phyloP scores from a whole-genome alignment of 345 rosid genomes.

The Brassica juncea region DNA sequence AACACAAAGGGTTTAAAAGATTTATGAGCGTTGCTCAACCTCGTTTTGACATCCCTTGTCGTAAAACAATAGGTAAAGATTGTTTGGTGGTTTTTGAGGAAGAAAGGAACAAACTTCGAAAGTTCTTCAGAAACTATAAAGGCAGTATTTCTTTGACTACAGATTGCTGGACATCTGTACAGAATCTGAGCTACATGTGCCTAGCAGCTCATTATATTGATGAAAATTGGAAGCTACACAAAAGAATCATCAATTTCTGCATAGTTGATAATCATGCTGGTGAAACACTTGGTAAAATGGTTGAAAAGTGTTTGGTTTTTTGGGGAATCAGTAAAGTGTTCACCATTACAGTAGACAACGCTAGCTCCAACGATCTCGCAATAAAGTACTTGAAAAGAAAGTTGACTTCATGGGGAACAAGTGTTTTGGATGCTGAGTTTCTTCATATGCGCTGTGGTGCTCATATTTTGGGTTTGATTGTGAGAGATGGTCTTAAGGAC shows the following conservation, averaged over 20 bases:
- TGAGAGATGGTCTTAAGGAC: not conserved
- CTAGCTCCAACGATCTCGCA: not conserved
- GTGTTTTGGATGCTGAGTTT: not conserved
- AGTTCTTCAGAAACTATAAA: not conserved
- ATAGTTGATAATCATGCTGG: not conserved
- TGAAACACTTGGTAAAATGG: not conserved
- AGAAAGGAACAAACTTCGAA: not conserved
- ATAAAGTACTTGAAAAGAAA: not conserved
- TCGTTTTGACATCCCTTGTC: not conserved
- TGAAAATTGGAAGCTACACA: not conserved
- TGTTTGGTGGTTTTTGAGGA: not conserved
- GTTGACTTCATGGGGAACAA: not conserved
- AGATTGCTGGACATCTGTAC: not conserved
- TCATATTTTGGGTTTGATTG: not conserved
- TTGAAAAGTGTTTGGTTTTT: not conserved
- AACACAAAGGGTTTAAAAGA: not conserved
- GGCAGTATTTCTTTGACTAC: not conserved
- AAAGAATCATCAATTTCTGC: not conserved
- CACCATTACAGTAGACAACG: not conserved
- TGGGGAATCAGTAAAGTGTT: not conserved
- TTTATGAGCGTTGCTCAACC: not conserved
- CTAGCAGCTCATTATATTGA: not conserved
- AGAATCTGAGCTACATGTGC: not conserved
- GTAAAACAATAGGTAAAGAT: not conserved
- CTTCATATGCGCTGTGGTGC: not conserved